Evolutionary conservation across 2,329 filamentous ascomycete species (phyloP), one percentile per base, ranked within the genome.

Genomic region (Fusarium ramigenum): DNA sequence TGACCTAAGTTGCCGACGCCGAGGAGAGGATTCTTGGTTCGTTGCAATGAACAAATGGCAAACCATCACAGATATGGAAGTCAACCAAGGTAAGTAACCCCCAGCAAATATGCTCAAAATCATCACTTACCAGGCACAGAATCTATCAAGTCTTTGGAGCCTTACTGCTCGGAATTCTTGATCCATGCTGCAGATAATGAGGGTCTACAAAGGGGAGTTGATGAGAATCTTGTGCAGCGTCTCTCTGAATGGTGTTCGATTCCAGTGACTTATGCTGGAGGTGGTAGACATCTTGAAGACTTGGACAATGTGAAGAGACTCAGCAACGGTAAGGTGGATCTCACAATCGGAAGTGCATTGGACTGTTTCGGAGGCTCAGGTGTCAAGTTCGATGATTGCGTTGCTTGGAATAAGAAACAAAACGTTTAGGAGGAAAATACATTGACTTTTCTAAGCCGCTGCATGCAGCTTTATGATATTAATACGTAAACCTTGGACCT

Each of bases 21-120:
- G 91, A 68, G 93, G 88, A 42, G 85, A 87, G 7, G 86, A 92
- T 63, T 92, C 86, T 43, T 99, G 96, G 96, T 95, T 93, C 78
- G 96, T 99, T n/a, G 96, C 96, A 62, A 99, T 97, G 92, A 94
- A 99, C 83, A 97, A 97, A 82, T 99, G 96, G 96, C 96, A 98
- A 86, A 97, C 94, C 3, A 92, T 98, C 63, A 98, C 96, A 4
- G 94, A 98, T 78, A 97, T 97, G 91, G 94, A 98, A 80, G 91
- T 99, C 73, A 96, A 92, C 72, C 87, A 93, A 87, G 93, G 96
- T 95, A 84, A 75, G 25, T 60, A 19, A 37, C 44, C 59, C 16
- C 34, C 21, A 12, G 40, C 50, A 30, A 59, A n/a, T 44, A 14
- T n/a, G 25, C 56, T 46, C 39, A 57, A 39, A 40, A 25, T 34